Evolutionary conservation across 2,329 filamentous ascomycete species (phyloP), one percentile per base, ranked within the genome.

Genomic region (Periglandula ipomoeae): DNA sequence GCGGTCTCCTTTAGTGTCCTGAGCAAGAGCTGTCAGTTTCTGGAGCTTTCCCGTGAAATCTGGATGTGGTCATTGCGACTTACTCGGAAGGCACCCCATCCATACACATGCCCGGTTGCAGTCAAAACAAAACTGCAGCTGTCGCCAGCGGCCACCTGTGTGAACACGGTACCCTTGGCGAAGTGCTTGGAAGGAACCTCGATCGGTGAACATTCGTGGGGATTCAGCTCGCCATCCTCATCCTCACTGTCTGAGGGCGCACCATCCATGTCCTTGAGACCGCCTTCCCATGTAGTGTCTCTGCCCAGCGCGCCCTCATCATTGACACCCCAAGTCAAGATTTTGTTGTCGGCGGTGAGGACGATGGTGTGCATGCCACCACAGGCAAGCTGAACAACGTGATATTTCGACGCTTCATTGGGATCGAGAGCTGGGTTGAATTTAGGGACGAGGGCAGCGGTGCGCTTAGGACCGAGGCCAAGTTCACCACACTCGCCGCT

Each of bases 261-360:
- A 81, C 76, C 40, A 34, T 79, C 78, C 51, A 73, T 69, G 47
- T 82, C 78, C 49, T 78, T 73, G 26, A 78, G 65, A 17, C 80
- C 81, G 44, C 84, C 84, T 2, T 84, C 78, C 75, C 82, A 84
- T 11, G 69, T 70, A 3, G 85, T 90, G 61, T 87, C 78, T 60
- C 88, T 76, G 38, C 88, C 88, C 34, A 94, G 75, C 8, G 88
- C 86, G 53, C 85, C 85, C 60, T 89, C 82, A 61, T 94, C 88
- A 62, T 93, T 93, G 57, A 93, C 87, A 47, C 88, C 88, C 88
- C 88, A 94, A 24, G 86, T 89, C 47, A 89, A 70, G 56, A 94
- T 85, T 68, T 82, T 83, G 72, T 89, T 88, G 65, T 91, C 84
- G 56, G 82, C 77, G 44, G 88, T 91, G 46, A 93, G 70, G 3